Evolutionary conservation across 192 early-diverging fungal genomes (phyloP).

Genomic region (Coemansia sp.): DNA sequence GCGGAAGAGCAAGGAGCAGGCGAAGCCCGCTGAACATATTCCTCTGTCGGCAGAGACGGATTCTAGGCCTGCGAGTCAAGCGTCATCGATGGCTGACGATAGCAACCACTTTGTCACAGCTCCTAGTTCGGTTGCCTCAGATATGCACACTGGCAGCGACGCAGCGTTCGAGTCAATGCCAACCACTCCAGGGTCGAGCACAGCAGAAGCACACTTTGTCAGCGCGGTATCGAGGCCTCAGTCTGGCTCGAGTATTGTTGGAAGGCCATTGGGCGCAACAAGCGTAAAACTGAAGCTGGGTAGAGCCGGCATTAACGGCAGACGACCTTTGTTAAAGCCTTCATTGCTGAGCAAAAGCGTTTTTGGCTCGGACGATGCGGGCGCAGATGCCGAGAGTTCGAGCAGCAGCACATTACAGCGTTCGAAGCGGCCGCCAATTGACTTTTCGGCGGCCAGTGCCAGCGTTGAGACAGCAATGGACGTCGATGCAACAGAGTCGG

Average conservation of each 20-base stretch:
- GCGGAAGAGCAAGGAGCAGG: conserved; percentile 66
- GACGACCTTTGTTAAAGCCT: conserved; percentile 46
- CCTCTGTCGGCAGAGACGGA: conserved; percentile 10
- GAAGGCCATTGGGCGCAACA: neutral
- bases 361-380: conserved; percentile 33
- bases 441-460: neutral
- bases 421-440: neutral
- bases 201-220: neutral
- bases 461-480: conserved; percentile 20
- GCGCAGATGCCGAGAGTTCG: conserved; percentile 1
- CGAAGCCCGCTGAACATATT: conserved; percentile 1
- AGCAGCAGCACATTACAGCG: neutral
- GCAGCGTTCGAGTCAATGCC: conserved; percentile 26
- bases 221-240: neutral
- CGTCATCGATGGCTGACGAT: conserved; percentile 27
- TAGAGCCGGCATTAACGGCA: conserved; percentile 47
- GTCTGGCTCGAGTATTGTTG: neutral
- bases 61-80: conserved; percentile 13
- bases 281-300: conserved; percentile 15
- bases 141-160: conserved; percentile 16
- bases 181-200: conserved; percentile 5
- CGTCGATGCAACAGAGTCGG: conserved; percentile 60
- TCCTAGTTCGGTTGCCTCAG: conserved; percentile 25
- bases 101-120: conserved; percentile 45
- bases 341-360: conserved; percentile 27